Conservation (phyloP, 768 basidiomycete species). For the Boletus rubropictus region DNA sequence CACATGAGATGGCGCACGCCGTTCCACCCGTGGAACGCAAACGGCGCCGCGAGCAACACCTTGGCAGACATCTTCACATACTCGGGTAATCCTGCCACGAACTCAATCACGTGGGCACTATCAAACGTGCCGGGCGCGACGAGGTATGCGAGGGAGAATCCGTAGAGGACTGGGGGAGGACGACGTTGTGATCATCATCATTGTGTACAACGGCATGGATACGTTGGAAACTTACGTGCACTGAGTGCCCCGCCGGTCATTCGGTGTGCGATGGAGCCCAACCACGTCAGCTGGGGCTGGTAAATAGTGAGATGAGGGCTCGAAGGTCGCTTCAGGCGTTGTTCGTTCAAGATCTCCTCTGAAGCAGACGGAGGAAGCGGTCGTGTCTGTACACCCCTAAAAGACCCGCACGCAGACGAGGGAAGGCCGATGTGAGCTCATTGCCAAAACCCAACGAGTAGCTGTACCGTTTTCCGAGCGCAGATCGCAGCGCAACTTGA, state of each 20-base stretch:
- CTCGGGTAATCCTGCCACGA: conserved; percentile 66
- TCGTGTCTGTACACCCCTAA: conserved; percentile 56
- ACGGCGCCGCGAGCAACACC: conserved; percentile 74
- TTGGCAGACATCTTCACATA: conserved; percentile 74
- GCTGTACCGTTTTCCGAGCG: conserved; percentile 39
- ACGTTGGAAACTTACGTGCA: conserved; percentile 34
- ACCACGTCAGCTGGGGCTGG: conserved; percentile 89
- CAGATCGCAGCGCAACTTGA: conserved; percentile 30
- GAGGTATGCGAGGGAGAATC: conserved; percentile 81
- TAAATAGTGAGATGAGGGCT: conserved; percentile 98
- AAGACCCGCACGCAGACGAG: neutral
- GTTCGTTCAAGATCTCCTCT: conserved; percentile 71
- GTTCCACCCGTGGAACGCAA: conserved; percentile 87
- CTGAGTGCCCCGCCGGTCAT: conserved; percentile 78
- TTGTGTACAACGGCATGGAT: neutral
- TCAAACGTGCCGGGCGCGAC: conserved; percentile 75
- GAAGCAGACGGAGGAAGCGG: conserved; percentile 56
- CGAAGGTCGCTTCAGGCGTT: conserved; percentile 82
- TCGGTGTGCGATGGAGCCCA: conserved; percentile 82
- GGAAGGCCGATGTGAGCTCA: neutral
- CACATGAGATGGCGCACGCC: conserved; percentile 86
- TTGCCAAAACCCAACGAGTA: neutral
- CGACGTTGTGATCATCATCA: too few species aligned
- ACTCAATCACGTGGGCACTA: conserved; percentile 69
- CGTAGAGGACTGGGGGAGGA: conserved; percentile 60